Evolutionary conservation across 2,329 filamentous ascomycete genomes (phyloP).

Genomic region (Scolecobasidium constrictum): DNA sequence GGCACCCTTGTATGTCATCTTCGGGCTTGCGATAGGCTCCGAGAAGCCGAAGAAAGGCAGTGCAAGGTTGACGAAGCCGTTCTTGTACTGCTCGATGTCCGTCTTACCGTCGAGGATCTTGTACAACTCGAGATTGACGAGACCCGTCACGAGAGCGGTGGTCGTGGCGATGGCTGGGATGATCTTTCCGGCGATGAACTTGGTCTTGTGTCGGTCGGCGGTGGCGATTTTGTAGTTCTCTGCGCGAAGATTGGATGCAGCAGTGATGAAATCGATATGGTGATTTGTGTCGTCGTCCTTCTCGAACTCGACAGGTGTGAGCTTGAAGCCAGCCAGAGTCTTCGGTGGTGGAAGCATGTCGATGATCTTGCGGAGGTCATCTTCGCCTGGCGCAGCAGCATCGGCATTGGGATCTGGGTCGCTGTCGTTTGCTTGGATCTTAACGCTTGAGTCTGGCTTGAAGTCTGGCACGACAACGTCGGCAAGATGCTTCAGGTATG

Average conservation of each 20-base stretch:
- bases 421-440: conserved; percentile 92
- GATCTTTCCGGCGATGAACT: conserved; percentile 99
- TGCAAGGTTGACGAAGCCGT: conserved; percentile 93
- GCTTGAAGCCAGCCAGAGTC: conserved; percentile 74
- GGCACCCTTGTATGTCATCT: conserved; percentile 77
- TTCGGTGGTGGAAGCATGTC: conserved; percentile 66
- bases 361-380: conserved; percentile 60
- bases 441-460: conserved; percentile 76
- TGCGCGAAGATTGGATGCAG: conserved; percentile 88
- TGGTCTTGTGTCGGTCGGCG: conserved; percentile 93
- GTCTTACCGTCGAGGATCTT: conserved; percentile 93
- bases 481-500: conserved; percentile 72
- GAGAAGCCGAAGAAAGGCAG: conserved; percentile 98
- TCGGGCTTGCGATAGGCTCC: conserved; percentile 88
- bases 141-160: conserved; percentile 85
- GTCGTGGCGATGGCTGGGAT: conserved; percentile 98
- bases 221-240: conserved; percentile 96
- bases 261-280: conserved; percentile 98
- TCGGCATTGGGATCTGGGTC: conserved; percentile 83
- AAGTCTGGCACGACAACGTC: conserved; percentile 96
- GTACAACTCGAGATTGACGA: conserved; percentile 87
- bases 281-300: conserved; percentile 98
- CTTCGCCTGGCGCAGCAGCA: conserved; percentile 53
- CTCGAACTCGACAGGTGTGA: conserved; percentile 90
- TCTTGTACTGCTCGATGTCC: conserved; percentile 99